Evolutionary conservation across 2,329 filamentous ascomycete genomes (phyloP), one percentile per base, ranked within the genome.

Genomic region (Alternaria sp.): DNA sequence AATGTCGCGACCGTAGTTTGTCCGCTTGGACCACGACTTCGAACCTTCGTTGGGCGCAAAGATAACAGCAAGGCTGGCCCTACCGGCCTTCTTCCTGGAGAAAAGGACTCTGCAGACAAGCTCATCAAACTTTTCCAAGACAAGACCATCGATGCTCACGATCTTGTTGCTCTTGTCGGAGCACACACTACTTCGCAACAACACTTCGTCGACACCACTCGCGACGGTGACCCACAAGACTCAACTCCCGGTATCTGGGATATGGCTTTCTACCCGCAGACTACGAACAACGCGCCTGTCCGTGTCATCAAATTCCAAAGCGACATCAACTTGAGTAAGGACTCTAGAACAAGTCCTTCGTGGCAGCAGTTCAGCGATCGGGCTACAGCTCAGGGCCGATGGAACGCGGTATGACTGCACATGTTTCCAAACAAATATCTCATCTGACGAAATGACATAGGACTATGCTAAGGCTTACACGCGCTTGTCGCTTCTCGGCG

Each of bases 381-480:
- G 3, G 61, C 51, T 51, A 61, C 51, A 28, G 72, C 69, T 9
- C 75, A 77, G 59, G 64, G 59, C 8, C 65, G 68, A 48, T 78
- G 75, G 75, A 78, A 77, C 48, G 57, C 83, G 57, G 72, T 73
- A 65, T 38, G 67, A 59, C 14, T 28, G 28, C 28, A 22, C 9
- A 36, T 4, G 8, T 24, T 12, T 18, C 5, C 7, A 26, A 46
- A 16, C 11, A 20, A 12, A 47, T 5, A 6, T 22, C 34, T 20
- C 12, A 38, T n/a, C 57, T 56, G 7, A 49, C 51, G 51, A 14
- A 39, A 7, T 9, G 2, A 14, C 18, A 11, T 26, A 77, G 80
- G 84, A 83, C 44, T 87, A 85, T 55, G 80, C 84, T 2, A 78
- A 79, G 36, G 85, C 83, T 12, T 87, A 87, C 65, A 79, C 86